A percentile compares a stretch with the other conserved stretches of the same genome.
These are phyloP conservation scores for Cantharellus anzutake DNA, from an alignment of 768 basidiomycete species.

Conservation along the genomic window DNA sequence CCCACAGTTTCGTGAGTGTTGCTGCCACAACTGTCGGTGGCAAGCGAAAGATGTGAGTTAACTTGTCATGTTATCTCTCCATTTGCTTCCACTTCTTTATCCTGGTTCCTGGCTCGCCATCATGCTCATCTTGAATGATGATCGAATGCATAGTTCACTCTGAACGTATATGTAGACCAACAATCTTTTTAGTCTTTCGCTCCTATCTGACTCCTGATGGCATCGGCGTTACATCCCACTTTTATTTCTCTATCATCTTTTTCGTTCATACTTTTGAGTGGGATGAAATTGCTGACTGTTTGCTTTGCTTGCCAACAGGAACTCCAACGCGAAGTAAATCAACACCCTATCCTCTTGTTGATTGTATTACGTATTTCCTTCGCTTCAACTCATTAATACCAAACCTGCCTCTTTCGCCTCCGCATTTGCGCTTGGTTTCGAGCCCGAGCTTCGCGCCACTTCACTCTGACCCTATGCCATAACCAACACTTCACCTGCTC, in stretches of 20 bases:
- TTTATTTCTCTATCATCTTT: constrained; percentile 10
- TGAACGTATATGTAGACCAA: constrained; percentile 74
- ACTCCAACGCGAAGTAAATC: constrained; percentile 35
- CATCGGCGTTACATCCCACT: constrained; percentile 1
- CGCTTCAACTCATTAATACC: not conserved
- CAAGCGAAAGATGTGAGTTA: constrained; percentile 84
- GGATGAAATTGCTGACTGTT: constrained; percentile 2
- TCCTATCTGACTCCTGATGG: constrained; percentile 71
- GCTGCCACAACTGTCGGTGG: constrained; percentile 65
- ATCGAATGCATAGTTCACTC: constrained; percentile 90
- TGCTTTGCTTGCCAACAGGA: constrained; percentile 24
- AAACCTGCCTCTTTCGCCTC: too few relatives aligned
- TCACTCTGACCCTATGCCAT: too few relatives aligned
- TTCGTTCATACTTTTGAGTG: not conserved
- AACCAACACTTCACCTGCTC: too few relatives aligned
- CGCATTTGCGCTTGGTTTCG: too few relatives aligned
- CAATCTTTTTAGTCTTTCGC: constrained; percentile 90
- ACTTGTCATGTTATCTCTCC: constrained; percentile 5
- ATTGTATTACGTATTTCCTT: not conserved
- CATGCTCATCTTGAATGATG: constrained; percentile 33
- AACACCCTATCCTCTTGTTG: not conserved
- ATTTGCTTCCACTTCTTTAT: not conserved
- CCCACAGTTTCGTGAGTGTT: constrained; percentile 72
- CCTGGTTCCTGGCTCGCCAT: not conserved
- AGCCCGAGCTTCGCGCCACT: too few relatives aligned